phyloP scores from a whole-genome alignment of 352 stramenopile species.

The Phytophthora macrochlamydospora region DNA sequence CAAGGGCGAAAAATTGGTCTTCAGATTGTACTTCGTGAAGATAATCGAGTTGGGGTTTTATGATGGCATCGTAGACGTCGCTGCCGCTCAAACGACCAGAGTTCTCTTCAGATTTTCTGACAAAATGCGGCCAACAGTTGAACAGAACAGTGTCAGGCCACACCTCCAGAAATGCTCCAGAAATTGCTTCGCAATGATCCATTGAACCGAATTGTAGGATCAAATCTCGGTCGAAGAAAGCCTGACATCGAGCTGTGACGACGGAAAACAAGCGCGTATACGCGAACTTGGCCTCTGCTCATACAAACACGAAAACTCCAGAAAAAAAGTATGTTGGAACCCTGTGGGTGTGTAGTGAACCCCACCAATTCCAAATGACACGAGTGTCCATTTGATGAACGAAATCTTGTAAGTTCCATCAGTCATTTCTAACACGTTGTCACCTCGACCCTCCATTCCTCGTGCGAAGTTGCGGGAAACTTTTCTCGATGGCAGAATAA shows the following conservation, averaged over 20 bases:
- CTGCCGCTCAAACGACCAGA: not conserved
- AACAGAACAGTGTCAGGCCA: not conserved
- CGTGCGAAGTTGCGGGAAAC: not conserved
- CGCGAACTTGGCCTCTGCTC: not conserved
- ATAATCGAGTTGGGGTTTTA: not conserved
- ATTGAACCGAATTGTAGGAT: not conserved
- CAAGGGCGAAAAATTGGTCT: not conserved
- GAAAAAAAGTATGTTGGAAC: not conserved
- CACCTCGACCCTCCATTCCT: not conserved
- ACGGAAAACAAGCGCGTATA: not conserved
- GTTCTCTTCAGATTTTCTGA: not conserved
- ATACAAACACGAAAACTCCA: not conserved
- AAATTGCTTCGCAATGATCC: not conserved
- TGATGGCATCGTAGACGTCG: not conserved
- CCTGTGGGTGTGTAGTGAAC: not conserved
- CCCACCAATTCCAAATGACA: not conserved
- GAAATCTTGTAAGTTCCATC: not conserved
- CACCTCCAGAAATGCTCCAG: not conserved
- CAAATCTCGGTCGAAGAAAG: not conserved
- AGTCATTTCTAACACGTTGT: not conserved
- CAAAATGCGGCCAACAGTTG: not conserved
- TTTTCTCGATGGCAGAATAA: not conserved
- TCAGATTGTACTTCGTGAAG: not conserved
- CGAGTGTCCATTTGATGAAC: not conserved
- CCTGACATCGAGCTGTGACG: not conserved